Base-by-base conservation (phyloP, 179 eudicot species). In the Patellifolia procumbens region DNA sequence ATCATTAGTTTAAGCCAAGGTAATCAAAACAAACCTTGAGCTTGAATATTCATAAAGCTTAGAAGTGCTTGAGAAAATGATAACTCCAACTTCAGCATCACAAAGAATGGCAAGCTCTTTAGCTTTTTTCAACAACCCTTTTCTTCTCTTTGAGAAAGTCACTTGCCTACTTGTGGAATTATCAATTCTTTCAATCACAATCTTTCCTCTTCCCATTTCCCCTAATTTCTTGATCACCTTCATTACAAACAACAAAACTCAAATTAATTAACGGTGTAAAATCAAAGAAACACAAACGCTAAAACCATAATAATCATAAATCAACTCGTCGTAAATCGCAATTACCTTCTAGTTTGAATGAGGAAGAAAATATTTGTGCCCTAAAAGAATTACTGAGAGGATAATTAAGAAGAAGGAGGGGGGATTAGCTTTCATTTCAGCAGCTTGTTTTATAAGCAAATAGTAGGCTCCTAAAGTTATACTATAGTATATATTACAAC, bases 61-160 rank as follows among this genome's bases (percentile, higher is more conserved):
- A 26, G 79, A 80, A 48, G 83, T 83, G 68, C 79, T 80, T 35
- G 84, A 83, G 49, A 83, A 83, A 53, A 83, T 77, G 74, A 83
- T 35, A 72, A 83, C 81, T 52, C 86, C 84, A 71, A 83, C 84
- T 80, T 83, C 79, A 70, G 86, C 86, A 83, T 83, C 86, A 74
- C 86, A 83, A 71, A 83, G 86, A 74, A 83, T 78, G 39, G 83
- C 76, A 5, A 83, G 79, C 74, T 83, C 86, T 53, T 80, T 83
- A 5, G 86, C 76, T 61, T 83, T 83, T 77, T 83, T 83, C 37
- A 83, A 46, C 72, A 80, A 67, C 1, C 86, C 86, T 72, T 83
- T 83, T 31, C 86, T 77, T 48, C 86, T 77, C 71, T 83, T 83
- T 4, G 86, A 83, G 70, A 83, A 83, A 3, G 86, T 83, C 8